Percentiles rank a stretch among this genome's conserved stretches.
Conservation (phyloP, 2,329 filamentous ascomycete genomes). For the Aspergillus sp. region DNA sequence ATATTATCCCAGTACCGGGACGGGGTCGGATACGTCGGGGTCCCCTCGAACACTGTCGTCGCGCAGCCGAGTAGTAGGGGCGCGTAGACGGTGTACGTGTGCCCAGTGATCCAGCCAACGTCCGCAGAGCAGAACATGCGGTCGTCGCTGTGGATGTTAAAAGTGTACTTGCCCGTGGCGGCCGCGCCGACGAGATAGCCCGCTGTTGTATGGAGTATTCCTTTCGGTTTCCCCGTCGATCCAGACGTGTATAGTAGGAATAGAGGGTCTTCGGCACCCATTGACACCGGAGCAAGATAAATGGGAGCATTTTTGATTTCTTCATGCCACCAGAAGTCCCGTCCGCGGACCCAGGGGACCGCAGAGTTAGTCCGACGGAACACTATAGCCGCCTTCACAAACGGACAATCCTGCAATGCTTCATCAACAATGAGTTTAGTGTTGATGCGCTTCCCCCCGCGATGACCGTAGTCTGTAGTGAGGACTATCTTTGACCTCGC, state of each 20-base stretch:
- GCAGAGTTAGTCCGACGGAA: background rate
- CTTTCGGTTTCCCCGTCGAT: slow-evolving; percentile 95
- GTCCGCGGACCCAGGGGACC: slow-evolving; percentile 65
- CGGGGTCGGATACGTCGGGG: slow-evolving; percentile 64
- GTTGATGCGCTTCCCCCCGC: slow-evolving; percentile 1
- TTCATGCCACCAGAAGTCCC: background rate
- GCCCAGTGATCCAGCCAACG: slow-evolving; percentile 95
- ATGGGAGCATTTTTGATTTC: slow-evolving; percentile 67
- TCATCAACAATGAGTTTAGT: background rate
- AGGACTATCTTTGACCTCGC: slow-evolving; percentile 86
- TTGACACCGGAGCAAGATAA: slow-evolving; percentile 71
- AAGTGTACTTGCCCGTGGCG: slow-evolving; percentile 90
- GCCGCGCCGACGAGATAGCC: slow-evolving; percentile 87
- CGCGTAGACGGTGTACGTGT: slow-evolving; percentile 93
- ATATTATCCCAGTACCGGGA: slow-evolving; percentile 96
- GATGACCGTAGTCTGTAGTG: slow-evolving; percentile 58
- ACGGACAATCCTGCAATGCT: background rate
- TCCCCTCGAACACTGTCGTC: slow-evolving; percentile 89
- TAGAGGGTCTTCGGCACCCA: slow-evolving; percentile 69
- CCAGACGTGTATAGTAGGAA: slow-evolving; percentile 96
- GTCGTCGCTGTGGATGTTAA: slow-evolving; percentile 82
- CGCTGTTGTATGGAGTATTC: slow-evolving; percentile 90
- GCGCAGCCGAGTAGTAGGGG: slow-evolving; percentile 84
- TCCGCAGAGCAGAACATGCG: slow-evolving; percentile 93
- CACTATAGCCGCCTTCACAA: background rate